Evolutionary conservation across 306 rosid genomes (phyloP).

Genomic region (Coriaria nepalensis): DNA sequence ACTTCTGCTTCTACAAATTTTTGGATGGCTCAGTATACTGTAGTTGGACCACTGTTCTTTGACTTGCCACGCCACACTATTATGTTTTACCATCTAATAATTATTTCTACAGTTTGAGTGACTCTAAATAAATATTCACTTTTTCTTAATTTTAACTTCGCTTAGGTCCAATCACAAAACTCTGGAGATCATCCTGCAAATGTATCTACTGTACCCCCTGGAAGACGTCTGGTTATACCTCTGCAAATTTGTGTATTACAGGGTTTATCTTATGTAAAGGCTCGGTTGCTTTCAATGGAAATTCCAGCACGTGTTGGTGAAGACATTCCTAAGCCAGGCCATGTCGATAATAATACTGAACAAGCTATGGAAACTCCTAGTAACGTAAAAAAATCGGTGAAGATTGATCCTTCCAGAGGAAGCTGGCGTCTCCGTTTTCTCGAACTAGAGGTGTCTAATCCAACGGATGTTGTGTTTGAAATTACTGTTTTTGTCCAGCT

Average conservation of each 20-base stretch:
- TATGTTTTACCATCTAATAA: too few relatives aligned
- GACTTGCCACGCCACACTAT: too few relatives aligned
- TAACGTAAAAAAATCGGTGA: constrained; percentile 70
- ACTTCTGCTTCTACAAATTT: too few relatives aligned
- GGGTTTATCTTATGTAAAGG: constrained; percentile 86
- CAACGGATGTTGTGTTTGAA: constrained; percentile 78
- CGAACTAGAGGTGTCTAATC: constrained; percentile 84
- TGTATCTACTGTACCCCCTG: constrained; percentile 56
- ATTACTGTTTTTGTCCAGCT: constrained; percentile 73
- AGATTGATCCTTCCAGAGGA: constrained; percentile 83
- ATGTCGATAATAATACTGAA: constrained; percentile 22
- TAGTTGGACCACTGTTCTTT: too few relatives aligned
- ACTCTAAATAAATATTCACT: not conserved
- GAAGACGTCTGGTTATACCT: constrained; percentile 84
- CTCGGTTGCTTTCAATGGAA: constrained; percentile 92
- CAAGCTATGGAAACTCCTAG: constrained; percentile 28
- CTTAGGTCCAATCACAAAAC: constrained; percentile 46
- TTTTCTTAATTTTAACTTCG: constrained; percentile 14
- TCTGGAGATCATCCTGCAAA: constrained; percentile 36
- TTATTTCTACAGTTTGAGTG: not conserved
- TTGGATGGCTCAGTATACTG: too few relatives aligned
- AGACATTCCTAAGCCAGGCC: constrained; percentile 46
- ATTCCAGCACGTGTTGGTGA: constrained; percentile 90
- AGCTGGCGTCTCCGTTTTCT: constrained; percentile 92
- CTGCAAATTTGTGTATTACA: constrained; percentile 84